Evolutionary conservation across 106 monocot genomes (phyloP), one percentile per base, ranked within the genome.

Genomic region (Dioscorea zingiberensis): DNA sequence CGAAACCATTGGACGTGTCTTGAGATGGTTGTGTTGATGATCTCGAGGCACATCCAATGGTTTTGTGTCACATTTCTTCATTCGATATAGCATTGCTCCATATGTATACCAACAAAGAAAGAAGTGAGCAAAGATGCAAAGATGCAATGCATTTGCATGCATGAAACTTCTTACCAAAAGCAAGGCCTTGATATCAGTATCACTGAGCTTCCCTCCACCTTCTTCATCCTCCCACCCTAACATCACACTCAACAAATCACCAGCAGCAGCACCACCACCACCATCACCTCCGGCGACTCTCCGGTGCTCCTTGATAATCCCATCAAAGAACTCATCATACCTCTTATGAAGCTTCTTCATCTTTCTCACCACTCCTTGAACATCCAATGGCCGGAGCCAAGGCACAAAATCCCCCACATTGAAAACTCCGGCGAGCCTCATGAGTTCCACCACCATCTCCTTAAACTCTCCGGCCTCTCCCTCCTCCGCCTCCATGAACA

Each of bases 161-260:
- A 26, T n/a, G 9, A n/a, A 19, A 16, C 8, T 51, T 13, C 51
- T 1, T 51, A 85, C 89, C 81, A 89, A 69, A 3, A 89, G 76
- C 21, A 89, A 38, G 45, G 85, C 89, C 23, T 89, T 89, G 73
- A 89, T 89, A 15, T 84, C 81, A 7, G 60, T 73, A 22, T 89
- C 78, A 29, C 71, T 73, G 26, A 89, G 57, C 54, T 60, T 72
- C 18, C 27, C 65, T 1, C 73, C 76, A 1, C 73, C 80, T 0
- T 60, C 73, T 10, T 68, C 68, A 12, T 70, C 45, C 44, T 66
- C 66, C 19, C 72, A 53, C 13, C 23, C 23, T 18, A 85, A 18
- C 51, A 85, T 19, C 29, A 69, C 70, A 26, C 77, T 81, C 26
- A 86, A n/a, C 28, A 86, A 25, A 51, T 85, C 82, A 22, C 17